Conservation (phyloP, 192 early-diverging fungal genomes). For the Podila horticola region DNA sequence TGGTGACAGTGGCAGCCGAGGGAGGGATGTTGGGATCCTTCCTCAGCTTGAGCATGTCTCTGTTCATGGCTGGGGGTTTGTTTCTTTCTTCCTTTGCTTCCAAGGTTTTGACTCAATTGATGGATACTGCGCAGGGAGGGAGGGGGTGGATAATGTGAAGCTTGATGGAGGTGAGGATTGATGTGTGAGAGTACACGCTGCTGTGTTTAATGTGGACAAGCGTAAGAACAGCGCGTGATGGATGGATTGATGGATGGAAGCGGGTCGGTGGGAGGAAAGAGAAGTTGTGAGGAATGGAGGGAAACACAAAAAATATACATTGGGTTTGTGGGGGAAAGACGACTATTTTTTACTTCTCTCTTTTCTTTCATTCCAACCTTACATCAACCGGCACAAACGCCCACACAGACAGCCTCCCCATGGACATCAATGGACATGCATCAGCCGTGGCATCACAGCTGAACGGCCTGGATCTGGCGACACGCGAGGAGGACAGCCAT, state of each 20-base stretch:
- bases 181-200: no score
- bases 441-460: slow-evolving; percentile 18
- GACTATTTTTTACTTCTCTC: background rate
- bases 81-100: no score
- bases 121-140: no score
- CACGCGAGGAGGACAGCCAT: background rate
- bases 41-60: slow-evolving; percentile 48
- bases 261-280: background rate
- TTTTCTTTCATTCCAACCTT: background rate
- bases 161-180: no score
- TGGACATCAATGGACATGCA: slow-evolving; percentile 7
- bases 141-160: no score
- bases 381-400: slow-evolving; percentile 5
- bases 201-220: no score
- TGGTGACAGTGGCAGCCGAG: slow-evolving; percentile 39
- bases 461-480: background rate
- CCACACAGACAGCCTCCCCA: background rate
- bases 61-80: slow-evolving; percentile 23
- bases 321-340: no score
- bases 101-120: no score
- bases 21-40: slow-evolving; percentile 48
- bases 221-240: background rate
- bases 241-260: background rate
- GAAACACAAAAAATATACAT: no score
- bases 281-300: background rate